Evolutionary conservation across 805 yeast genomes (phyloP).

Genomic region (Limtongia smithiae): DNA sequence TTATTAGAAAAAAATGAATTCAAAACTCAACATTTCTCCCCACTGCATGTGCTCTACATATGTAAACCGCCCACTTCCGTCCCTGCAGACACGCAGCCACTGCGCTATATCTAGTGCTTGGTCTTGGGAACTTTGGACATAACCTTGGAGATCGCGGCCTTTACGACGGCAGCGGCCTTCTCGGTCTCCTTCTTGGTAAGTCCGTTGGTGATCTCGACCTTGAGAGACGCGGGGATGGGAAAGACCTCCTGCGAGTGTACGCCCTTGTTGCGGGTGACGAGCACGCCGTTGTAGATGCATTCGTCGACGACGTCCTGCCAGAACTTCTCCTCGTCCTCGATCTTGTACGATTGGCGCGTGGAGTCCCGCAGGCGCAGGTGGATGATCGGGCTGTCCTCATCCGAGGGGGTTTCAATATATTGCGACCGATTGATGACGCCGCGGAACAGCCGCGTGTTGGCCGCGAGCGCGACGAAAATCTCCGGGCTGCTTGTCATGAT

Average conservation of each 20-base stretch:
- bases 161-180: constrained; percentile 39
- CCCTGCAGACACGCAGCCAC: no score
- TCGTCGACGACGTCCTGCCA: constrained; percentile 64
- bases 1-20: no score
- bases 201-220: constrained; percentile 49
- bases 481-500: constrained; percentile 43
- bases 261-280: constrained; percentile 61
- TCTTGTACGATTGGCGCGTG: constrained; percentile 36
- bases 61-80: no score
- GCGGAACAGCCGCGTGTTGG: constrained; percentile 43
- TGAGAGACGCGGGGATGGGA: constrained; percentile 62
- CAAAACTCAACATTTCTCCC: no score
- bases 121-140: constrained; percentile 26
- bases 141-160: constrained; percentile 28
- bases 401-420: constrained; percentile 24
- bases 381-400: constrained; percentile 57
- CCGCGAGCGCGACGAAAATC: constrained; percentile 37
- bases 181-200: constrained; percentile 46
- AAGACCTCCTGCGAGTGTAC: constrained; percentile 70
- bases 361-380: constrained; percentile 58
- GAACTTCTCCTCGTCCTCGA: constrained; percentile 53
- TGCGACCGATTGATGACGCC: constrained; percentile 37
- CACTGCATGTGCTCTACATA: no score
- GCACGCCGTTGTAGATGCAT: constrained; percentile 50
- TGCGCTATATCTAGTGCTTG: constrained; percentile 12